Evolutionary conservation across 139 green algal genomes (phyloP), one percentile per base, ranked within the genome.

Genomic region (Trebouxia sp.): DNA sequence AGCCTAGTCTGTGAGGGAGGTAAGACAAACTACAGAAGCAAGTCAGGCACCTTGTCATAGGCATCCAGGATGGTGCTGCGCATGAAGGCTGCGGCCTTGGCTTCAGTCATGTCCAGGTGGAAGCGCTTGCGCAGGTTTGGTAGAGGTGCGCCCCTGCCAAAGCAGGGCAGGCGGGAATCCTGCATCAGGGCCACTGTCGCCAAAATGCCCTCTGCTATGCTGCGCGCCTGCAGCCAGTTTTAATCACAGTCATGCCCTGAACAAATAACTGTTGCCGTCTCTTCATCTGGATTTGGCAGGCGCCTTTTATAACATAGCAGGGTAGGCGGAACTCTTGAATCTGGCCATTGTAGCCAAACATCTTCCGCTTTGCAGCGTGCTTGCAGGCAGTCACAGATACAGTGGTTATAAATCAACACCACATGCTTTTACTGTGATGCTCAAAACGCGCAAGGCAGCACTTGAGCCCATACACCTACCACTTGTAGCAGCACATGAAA

Each of bases 31-130:
- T 56, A 15, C 48, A 56, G 48, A 3, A n/a, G 56, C 26, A 15
- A 1, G 37, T n/a, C 82, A 48, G 62, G 80, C 83, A 84, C 90
- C 75, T 95, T 96, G 86, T 98, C 90, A 83, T 99, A 99, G 0
- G 96, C 90, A 69, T 97, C 91, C 17, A 81, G 50, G 7, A 98
- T 92, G 20, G 87, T 82, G 8, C 32, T 74, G 15, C 85, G 85
- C 91, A 99, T 95, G 86, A 93, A 92, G 12, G 80, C 83, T 3
- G 92, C 92, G 7, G 92, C 92, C 43, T 94, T 70, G 10, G 77
- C 70, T 39, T 94, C 85, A 32, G n/a, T 92, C 55, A 95, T 85
- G 26, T 98, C 94, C 48, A 90, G 80, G 65, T 89, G 85, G 77
- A 97, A 95, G 15, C 93, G 85, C 11, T 84, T 70, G 1, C 83